Conservation (phyloP, 1,284 basidiomycete genomes). For the Lentinula novae-zelandiae region DNA sequence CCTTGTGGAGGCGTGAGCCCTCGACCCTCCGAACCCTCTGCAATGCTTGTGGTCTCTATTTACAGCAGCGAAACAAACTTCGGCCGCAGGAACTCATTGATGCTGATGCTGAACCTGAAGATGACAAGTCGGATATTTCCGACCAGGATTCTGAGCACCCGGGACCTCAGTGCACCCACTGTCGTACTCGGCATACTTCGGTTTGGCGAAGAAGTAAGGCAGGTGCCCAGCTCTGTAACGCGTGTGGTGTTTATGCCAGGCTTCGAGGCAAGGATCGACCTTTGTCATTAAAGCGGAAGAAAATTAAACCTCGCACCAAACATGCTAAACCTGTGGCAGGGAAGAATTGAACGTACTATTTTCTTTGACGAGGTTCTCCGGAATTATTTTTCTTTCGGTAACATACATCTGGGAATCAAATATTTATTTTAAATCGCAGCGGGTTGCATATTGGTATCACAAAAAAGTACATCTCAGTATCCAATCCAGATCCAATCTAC, state of each 20-base stretch:
- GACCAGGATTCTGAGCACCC: conserved; percentile 31
- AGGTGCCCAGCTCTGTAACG: conserved; percentile 44
- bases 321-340: conserved; percentile 6
- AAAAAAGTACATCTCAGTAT: no score
- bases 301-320: conserved; percentile 38
- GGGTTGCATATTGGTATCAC: no score
- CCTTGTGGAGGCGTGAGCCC: conserved; percentile 44
- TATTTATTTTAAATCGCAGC: no score
- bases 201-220: conserved; percentile 46
- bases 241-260: conserved; percentile 44
- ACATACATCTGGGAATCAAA: no score
- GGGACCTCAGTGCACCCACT: conserved; percentile 45
- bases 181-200: conserved; percentile 41
- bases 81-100: conserved; percentile 47
- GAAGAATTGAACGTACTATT: not conserved
- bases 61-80: conserved; percentile 43
- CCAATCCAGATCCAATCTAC: no score
- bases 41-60: conserved; percentile 45
- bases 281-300: conserved; percentile 40
- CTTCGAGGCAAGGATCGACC: conserved; percentile 42
- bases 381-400: no score
- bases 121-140: conserved; percentile 14
- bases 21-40: conserved; percentile 39
- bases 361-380: no score
- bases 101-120: conserved; percentile 30